These are phyloP conservation scores for Sarocladium kiliense DNA, from an alignment of 2,329 filamentous ascomycete genomes.

Conservation along the genomic window DNA sequence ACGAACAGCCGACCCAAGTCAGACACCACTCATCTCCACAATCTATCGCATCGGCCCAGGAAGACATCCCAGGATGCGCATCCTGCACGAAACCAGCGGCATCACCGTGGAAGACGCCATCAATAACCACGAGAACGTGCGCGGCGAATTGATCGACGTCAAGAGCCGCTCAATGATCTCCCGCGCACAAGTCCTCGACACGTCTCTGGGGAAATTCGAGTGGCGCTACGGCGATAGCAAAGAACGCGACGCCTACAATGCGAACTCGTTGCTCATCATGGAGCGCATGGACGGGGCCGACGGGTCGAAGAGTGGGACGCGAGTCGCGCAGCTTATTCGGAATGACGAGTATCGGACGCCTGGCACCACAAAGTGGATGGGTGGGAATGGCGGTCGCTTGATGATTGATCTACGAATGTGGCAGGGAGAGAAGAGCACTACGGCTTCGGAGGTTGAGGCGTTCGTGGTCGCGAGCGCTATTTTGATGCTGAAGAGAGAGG, in stretches of 20 bases:
- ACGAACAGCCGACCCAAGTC: constrained; percentile 10
- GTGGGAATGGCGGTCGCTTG: constrained; percentile 18
- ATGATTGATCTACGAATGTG: constrained; percentile 17
- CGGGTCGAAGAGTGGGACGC: constrained; percentile 9
- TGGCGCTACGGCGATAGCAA: constrained; percentile 16
- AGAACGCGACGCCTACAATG: constrained; percentile 13
- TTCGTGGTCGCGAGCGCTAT: constrained; percentile 18
- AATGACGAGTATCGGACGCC: constrained; percentile 17
- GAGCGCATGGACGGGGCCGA: constrained; percentile 12
- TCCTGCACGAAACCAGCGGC: constrained; percentile 8
- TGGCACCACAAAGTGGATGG: constrained; percentile 14
- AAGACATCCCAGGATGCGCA: constrained; percentile 15
- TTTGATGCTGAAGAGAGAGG: constrained; percentile 19
- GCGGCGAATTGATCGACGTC: constrained; percentile 14
- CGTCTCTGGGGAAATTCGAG: constrained; percentile 16
- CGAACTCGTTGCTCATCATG: constrained; percentile 16
- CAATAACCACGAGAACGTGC: constrained; percentile 9
- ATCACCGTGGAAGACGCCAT: constrained; percentile 16
- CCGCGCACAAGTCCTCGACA: constrained; percentile 16
- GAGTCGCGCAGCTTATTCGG: constrained; percentile 16
- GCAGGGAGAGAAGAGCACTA: constrained; percentile 12
- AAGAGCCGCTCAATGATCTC: constrained; percentile 14
- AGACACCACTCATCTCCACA: constrained; percentile 16
- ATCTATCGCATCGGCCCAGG: constrained; percentile 18
- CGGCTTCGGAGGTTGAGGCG: constrained; percentile 13